A percentile compares a stretch with the other conserved stretches of the same genome.
Conservation (phyloP, 768 basidiomycete species). For the Paxillus rubicundulus region DNA sequence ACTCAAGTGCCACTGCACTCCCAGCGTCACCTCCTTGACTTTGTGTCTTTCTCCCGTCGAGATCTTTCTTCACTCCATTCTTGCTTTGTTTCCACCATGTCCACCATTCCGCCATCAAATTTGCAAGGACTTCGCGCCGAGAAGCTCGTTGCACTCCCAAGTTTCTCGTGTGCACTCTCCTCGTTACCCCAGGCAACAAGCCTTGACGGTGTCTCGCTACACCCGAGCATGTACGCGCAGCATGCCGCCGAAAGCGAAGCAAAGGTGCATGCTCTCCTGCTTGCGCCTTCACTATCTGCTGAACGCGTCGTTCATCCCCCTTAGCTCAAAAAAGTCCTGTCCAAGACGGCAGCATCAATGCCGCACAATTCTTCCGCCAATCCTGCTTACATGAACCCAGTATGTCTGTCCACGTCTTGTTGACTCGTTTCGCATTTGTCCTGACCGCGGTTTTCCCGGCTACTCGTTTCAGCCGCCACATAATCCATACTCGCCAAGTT, state of each 20-base stretch:
- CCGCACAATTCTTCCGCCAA: conserved; percentile 34
- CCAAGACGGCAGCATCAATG: conserved; percentile 41
- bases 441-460: conserved; percentile 8
- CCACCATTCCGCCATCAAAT: conserved; percentile 33
- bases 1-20: conserved; percentile 6
- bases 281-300: neutral
- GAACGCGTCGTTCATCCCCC: conserved; percentile 7
- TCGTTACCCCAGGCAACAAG: conserved; percentile 71
- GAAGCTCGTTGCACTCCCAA: conserved; percentile 70
- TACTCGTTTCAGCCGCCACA: conserved; percentile 33
- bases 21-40: conserved; percentile 4
- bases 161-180: conserved; percentile 64
- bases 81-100: conserved; percentile 29
- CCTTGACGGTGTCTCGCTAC: conserved; percentile 61
- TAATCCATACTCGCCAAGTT: conserved; percentile 35
- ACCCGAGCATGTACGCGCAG: conserved; percentile 67
- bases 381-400: conserved; percentile 37
- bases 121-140: conserved; percentile 38
- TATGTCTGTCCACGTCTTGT: conserved; percentile 23
- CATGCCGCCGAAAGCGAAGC: conserved; percentile 72
- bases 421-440: neutral
- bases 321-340: conserved; percentile 63
- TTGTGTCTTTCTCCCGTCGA: conserved; percentile 12
- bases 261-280: conserved; percentile 47
- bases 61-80: conserved; percentile 1